Conservation (phyloP, 148 eudicot species). For the Fagopyrum tataricum region DNA sequence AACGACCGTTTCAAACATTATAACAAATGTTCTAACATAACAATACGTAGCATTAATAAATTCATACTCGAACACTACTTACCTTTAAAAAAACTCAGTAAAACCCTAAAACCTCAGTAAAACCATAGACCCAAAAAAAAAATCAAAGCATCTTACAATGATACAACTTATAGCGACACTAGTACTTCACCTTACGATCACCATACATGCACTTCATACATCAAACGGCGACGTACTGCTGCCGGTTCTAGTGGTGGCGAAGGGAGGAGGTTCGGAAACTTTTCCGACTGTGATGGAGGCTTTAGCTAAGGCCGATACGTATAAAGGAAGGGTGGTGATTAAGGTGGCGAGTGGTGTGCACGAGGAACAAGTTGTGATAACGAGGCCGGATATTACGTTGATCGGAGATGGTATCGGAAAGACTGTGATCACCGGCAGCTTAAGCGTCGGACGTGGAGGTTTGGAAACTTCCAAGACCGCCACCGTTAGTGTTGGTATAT, state of each 20-base stretch:
- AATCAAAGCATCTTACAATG: not conserved
- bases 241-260: not conserved
- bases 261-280: not conserved
- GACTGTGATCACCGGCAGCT: not conserved
- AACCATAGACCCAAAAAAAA: not conserved
- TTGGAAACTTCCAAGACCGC: not conserved
- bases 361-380: not conserved
- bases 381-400: not conserved
- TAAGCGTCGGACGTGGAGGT: not conserved
- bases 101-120: not conserved
- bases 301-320: not conserved
- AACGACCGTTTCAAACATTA: too few species aligned
- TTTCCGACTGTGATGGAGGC: not conserved
- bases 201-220: not conserved
- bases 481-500: not conserved
- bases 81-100: not conserved
- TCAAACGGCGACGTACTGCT: not conserved
- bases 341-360: not conserved
- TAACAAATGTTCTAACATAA: too few species aligned
- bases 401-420: not conserved
- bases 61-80: too few species aligned
- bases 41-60: too few species aligned
- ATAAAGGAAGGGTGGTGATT: not conserved
- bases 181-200: not conserved
- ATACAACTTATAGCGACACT: not conserved